These are phyloP conservation scores for Gremmenia infestans DNA, from an alignment of 2,329 filamentous ascomycete genomes.

Conservation along the genomic window DNA sequence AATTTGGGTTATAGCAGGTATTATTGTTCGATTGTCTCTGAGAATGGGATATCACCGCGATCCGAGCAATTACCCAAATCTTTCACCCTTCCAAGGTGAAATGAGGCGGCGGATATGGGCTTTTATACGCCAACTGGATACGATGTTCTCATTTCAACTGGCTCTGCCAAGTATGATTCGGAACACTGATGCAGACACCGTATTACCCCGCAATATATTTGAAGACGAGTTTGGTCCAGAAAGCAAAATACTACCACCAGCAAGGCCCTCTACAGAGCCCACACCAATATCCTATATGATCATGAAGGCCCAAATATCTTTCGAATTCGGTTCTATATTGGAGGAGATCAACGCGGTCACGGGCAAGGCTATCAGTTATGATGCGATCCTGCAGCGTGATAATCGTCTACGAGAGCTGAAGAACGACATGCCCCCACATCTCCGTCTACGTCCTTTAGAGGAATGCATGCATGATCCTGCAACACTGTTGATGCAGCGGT, in stretches of 20 bases:
- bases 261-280: slow-evolving; percentile 62
- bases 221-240: slow-evolving; percentile 73
- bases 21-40: slow-evolving; percentile 52
- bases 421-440: slow-evolving; percentile 70
- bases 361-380: slow-evolving; percentile 52
- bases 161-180: slow-evolving; percentile 62
- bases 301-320: slow-evolving; percentile 57
- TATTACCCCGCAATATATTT: slow-evolving; percentile 71
- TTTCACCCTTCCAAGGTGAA: slow-evolving; percentile 73
- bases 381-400: slow-evolving; percentile 60
- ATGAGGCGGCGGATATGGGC: slow-evolving; percentile 67
- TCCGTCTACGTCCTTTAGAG: slow-evolving; percentile 70
- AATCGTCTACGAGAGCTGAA: slow-evolving; percentile 55
- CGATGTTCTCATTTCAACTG: slow-evolving; percentile 71
- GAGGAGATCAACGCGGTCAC: slow-evolving; percentile 54
- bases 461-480: slow-evolving; percentile 73
- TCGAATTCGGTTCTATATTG: slow-evolving; percentile 66
- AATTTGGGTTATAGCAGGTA: slow-evolving; percentile 45
- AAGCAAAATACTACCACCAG: slow-evolving; percentile 61
- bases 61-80: slow-evolving; percentile 64
- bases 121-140: slow-evolving; percentile 66
- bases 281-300: slow-evolving; percentile 79
- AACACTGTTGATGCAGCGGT: slow-evolving; percentile 79
- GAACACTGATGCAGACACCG: slow-evolving; percentile 68
- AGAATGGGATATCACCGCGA: slow-evolving; percentile 65